Evolutionary conservation across 2,329 filamentous ascomycete genomes (phyloP).

Genomic region (Cladophialophora immunda): DNA sequence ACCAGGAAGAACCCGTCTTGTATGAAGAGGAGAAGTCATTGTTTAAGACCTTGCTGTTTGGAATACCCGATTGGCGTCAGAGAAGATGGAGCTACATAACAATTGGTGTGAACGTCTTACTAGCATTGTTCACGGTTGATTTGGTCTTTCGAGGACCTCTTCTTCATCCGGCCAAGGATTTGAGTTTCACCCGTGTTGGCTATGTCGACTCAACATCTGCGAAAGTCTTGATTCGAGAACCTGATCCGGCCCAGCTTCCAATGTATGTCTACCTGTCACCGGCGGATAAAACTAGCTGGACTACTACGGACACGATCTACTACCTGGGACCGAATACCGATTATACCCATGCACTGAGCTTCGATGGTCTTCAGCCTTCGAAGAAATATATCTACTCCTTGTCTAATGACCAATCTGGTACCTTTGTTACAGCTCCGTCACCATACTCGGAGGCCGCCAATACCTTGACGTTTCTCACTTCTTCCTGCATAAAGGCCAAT

Average conservation of each 20-base stretch:
- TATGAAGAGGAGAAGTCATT: conserved; percentile 66
- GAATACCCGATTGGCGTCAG: conserved; percentile 77
- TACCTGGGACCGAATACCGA: conserved; percentile 80
- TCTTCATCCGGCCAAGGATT: conserved; percentile 74
- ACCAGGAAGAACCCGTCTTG: conserved; percentile 70
- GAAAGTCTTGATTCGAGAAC: conserved; percentile 84
- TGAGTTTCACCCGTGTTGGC: conserved; percentile 87
- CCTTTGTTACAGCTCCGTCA: conserved; percentile 79
- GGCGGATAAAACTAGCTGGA: conserved; percentile 60
- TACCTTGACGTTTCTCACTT: conserved; percentile 88
- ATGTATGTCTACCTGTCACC: conserved; percentile 70
- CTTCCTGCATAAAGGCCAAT: conserved; percentile 89
- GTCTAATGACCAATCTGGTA: conserved; percentile 85
- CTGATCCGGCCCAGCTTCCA: conserved; percentile 76
- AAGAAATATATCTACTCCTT: conserved; percentile 83
- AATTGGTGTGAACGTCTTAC: conserved; percentile 74
- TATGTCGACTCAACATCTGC: conserved; percentile 84
- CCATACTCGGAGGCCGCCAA: conserved; percentile 70
- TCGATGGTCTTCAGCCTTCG: conserved; percentile 74
- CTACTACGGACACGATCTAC: conserved; percentile 67
- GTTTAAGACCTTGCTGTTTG: conserved; percentile 74
- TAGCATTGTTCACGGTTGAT: conserved; percentile 77
- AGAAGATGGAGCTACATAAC: conserved; percentile 71
- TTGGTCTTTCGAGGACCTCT: conserved; percentile 77
- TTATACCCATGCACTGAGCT: conserved; percentile 75